Conservation (phyloP, 139 green algal genomes). For the Coelastrella sp. region DNA sequence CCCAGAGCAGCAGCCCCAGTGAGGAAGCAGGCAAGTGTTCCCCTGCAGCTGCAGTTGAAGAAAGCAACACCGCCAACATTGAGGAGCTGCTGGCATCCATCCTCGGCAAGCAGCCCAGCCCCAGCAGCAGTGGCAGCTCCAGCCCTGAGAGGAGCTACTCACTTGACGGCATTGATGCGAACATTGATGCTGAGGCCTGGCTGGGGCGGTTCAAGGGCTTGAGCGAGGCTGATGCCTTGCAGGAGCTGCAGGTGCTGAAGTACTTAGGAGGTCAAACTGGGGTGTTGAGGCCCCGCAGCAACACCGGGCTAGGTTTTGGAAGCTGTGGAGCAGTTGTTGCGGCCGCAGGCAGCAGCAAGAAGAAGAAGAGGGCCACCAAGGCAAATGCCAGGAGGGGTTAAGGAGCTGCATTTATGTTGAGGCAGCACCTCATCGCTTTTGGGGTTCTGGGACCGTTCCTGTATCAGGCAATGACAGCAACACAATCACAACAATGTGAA, state of each 20-base stretch:
- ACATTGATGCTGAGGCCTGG: slow-evolving; percentile 14
- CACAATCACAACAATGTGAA: too few relatives aligned
- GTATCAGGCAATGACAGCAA: too few relatives aligned
- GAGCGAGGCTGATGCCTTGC: slow-evolving; percentile 35
- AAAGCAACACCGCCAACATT: slow-evolving; percentile 13
- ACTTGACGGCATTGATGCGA: neutral
- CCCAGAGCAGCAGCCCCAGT: neutral
- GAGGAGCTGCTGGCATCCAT: slow-evolving; percentile 2
- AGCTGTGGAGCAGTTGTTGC: neutral
- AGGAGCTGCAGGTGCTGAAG: slow-evolving; percentile 29
- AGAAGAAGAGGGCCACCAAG: slow-evolving; percentile 21
- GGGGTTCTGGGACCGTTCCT: too few relatives aligned
- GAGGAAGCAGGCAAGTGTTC: neutral
- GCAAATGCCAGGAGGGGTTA: slow-evolving; percentile 7
- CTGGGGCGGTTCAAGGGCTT: slow-evolving; percentile 41
- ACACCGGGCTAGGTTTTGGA: neutral
- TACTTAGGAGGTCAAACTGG: slow-evolving; percentile 21
- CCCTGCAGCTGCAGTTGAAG: neutral
- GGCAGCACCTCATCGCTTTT: neutral
- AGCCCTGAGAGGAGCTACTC: neutral
- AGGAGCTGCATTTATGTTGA: neutral
- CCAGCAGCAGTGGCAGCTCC: slow-evolving; percentile 18
- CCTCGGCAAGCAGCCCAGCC: neutral
- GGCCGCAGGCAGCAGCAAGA: slow-evolving; percentile 11
- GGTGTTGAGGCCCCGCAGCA: slow-evolving; percentile 7